These are phyloP conservation scores for Anthracocystis panici-leucophaei DNA, from an alignment of 1,284 basidiomycete genomes.

Conservation along the genomic window DNA sequence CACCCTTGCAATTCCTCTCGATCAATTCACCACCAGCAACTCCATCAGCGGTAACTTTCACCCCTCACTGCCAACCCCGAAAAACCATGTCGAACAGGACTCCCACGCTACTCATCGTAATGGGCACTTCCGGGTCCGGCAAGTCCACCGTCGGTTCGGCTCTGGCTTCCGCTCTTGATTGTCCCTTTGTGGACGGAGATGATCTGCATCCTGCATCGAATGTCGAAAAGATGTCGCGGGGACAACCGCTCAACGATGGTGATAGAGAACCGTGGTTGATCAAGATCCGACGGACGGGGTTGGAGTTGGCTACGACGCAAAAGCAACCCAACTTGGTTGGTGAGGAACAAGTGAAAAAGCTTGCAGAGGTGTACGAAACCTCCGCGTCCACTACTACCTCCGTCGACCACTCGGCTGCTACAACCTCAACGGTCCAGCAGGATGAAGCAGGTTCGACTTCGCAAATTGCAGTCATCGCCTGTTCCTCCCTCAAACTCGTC, in stretches of 20 bases:
- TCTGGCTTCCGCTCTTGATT: conserved; percentile 75
- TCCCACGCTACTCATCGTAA: conserved; percentile 37
- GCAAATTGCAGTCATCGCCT: conserved; percentile 76
- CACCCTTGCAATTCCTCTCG: too few species aligned
- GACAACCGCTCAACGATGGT: conserved; percentile 81
- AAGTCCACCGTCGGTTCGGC: conserved; percentile 85
- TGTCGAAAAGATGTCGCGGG: conserved; percentile 87
- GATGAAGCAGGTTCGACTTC: neutral
- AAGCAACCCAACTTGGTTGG: neutral
- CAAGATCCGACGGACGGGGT: conserved; percentile 78
- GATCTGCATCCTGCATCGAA: conserved; percentile 85
- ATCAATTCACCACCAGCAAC: too few species aligned
- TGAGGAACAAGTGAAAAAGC: neutral
- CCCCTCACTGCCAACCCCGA: too few species aligned
- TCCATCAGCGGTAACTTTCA: too few species aligned
- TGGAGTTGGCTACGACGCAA: conserved; percentile 43
- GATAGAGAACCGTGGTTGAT: conserved; percentile 88
- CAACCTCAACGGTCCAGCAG: neutral
- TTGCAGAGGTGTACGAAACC: conserved; percentile 37
- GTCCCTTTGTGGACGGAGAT: conserved; percentile 90
- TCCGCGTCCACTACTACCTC: neutral
- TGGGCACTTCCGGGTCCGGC: conserved; percentile 72
- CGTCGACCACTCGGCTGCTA: neutral
- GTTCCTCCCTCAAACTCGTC: conserved; percentile 83
- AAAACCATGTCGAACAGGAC: conserved; percentile 1